These are phyloP conservation scores for Phytophthora idaei DNA, from an alignment of 352 stramenopile species.

Conservation along the genomic window DNA sequence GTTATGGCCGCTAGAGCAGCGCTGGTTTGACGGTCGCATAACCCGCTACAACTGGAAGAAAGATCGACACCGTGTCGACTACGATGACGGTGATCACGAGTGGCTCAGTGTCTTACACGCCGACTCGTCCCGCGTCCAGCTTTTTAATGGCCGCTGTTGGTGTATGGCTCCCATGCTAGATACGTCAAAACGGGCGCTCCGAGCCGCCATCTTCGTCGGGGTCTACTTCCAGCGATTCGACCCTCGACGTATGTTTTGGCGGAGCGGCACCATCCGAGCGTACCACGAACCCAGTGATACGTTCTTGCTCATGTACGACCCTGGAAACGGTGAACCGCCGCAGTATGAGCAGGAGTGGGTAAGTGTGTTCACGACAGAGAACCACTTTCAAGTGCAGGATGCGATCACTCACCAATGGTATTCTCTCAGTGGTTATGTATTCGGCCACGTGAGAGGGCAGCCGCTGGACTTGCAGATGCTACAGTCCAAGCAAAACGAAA, in stretches of 20 bases:
- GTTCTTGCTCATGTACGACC: conserved; percentile 66
- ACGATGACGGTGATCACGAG: conserved; percentile 81
- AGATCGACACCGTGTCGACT: conserved; percentile 71
- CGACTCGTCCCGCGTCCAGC: conserved; percentile 55
- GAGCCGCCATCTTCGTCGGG: conserved; percentile 58
- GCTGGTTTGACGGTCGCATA: conserved; percentile 73
- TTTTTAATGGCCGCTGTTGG: conserved; percentile 77
- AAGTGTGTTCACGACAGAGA: conserved; percentile 60
- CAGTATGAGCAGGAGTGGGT: conserved; percentile 59
- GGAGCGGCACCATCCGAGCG: conserved; percentile 46
- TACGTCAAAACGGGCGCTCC: conserved; percentile 49
- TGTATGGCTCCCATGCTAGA: conserved; percentile 76
- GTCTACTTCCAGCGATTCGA: conserved; percentile 65
- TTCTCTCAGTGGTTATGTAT: conserved; percentile 76
- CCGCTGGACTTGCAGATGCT: conserved; percentile 42
- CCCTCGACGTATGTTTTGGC: conserved; percentile 51
- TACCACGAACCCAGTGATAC: conserved; percentile 61
- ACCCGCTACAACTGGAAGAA: conserved; percentile 62
- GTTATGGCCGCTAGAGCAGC: conserved; percentile 76
- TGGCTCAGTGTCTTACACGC: conserved; percentile 57
- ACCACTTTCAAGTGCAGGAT: conserved; percentile 73
- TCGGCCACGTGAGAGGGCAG: conserved; percentile 50
- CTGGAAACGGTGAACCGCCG: conserved; percentile 10
- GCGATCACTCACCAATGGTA: conserved; percentile 58
- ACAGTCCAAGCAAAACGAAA: conserved; percentile 22